Evolutionary conservation across 768 basidiomycete genomes (phyloP).

Genomic region (Amanita jacksonii): DNA sequence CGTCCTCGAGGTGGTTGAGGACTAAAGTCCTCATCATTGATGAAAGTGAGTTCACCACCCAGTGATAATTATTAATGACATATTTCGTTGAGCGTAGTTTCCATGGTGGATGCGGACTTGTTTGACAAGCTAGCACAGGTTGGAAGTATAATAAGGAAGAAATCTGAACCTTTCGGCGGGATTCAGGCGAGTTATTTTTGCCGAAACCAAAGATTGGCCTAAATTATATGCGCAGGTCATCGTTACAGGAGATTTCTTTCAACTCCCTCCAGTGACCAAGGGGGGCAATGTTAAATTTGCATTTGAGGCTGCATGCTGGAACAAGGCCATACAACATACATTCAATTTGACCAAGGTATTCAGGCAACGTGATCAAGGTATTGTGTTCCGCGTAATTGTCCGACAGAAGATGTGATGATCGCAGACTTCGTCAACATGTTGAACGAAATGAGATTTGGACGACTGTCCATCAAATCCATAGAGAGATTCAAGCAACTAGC

Average conservation of each 20-base stretch:
- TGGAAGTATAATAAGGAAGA: slow-evolving; percentile 54
- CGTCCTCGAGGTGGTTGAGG: slow-evolving; percentile 67
- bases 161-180: slow-evolving; percentile 76
- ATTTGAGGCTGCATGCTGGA: slow-evolving; percentile 84
- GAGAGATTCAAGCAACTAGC: slow-evolving; percentile 60
- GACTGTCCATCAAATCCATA: slow-evolving; percentile 54
- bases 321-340: slow-evolving; percentile 59
- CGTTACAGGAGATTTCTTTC: slow-evolving; percentile 97
- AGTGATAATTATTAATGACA: not conserved
- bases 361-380: slow-evolving; percentile 86
- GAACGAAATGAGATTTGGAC: slow-evolving; percentile 96
- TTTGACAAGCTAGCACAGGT: slow-evolving; percentile 85
- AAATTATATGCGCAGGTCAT: slow-evolving; percentile 44
- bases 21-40: slow-evolving; percentile 81
- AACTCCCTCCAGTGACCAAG: slow-evolving; percentile 87
- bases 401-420: not conserved
- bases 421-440: slow-evolving; percentile 91
- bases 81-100: slow-evolving; percentile 44
- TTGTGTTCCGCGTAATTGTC: slow-evolving; percentile 12
- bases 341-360: slow-evolving; percentile 96
- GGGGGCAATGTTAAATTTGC: slow-evolving; percentile 69
- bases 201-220: not conserved
- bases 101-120: slow-evolving; percentile 91
- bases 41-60: slow-evolving; percentile 42
- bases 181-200: slow-evolving; percentile 55